Conservation (phyloP, 2,329 filamentous ascomycete species). For the Hypoxylon rubiginosum region DNA sequence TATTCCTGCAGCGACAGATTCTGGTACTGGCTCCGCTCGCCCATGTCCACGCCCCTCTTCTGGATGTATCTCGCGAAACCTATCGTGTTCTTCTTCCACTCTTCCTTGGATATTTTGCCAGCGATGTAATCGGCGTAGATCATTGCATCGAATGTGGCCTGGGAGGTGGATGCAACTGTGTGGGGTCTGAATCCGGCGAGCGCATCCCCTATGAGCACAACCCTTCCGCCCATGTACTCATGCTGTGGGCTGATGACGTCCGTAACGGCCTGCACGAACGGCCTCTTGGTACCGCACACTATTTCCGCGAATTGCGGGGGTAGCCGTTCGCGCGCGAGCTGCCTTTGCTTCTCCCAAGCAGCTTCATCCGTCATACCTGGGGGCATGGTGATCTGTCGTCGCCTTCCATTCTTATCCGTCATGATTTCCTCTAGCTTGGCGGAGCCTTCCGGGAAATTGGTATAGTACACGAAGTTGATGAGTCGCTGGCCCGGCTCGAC, state of each 20-base stretch:
- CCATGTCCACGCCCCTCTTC: slow-evolving; percentile 54
- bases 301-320: slow-evolving; percentile 59
- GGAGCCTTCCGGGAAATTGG: slow-evolving; percentile 55
- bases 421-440: slow-evolving; percentile 52
- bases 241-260: slow-evolving; percentile 55
- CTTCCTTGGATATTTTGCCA: slow-evolving; percentile 49
- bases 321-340: slow-evolving; percentile 50
- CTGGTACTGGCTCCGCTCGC: slow-evolving; percentile 53
- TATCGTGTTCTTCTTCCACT: slow-evolving; percentile 54
- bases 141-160: slow-evolving; percentile 56
- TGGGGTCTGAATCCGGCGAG: slow-evolving; percentile 61
- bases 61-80: slow-evolving; percentile 54
- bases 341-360: slow-evolving; percentile 55
- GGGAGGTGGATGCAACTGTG: slow-evolving; percentile 59
- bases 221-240: slow-evolving; percentile 54
- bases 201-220: slow-evolving; percentile 60
- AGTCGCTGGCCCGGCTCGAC: slow-evolving; percentile 56
- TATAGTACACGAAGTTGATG: slow-evolving; percentile 63
- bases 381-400: slow-evolving; percentile 55
- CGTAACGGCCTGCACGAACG: slow-evolving; percentile 59
- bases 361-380: slow-evolving; percentile 51
- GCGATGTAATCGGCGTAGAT: slow-evolving; percentile 52
- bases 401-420: slow-evolving; percentile 52
- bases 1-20: slow-evolving; percentile 51
- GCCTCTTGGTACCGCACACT: slow-evolving; percentile 54